These are phyloP conservation scores for Coemansia sp. DNA, from an alignment of 192 early-diverging fungal species.

Conservation along the genomic window DNA sequence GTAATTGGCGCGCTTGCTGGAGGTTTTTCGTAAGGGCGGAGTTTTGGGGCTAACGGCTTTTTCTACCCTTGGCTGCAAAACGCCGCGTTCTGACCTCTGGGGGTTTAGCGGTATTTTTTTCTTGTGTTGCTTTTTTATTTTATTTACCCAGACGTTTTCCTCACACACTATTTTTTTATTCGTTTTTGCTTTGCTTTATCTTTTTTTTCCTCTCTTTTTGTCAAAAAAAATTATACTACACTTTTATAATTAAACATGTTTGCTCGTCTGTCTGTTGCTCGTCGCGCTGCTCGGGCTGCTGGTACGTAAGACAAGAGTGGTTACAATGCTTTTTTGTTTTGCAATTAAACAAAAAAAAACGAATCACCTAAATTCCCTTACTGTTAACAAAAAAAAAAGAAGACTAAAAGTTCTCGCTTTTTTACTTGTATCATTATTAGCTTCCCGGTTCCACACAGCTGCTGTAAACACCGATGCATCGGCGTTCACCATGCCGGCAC, in stretches of 20 bases:
- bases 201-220: neutral
- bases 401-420: neutral
- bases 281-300: slow-evolving; percentile 29
- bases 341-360: neutral
- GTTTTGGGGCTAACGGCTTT: too few species aligned
- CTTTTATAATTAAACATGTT: slow-evolving; percentile 21
- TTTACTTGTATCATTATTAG: slow-evolving; percentile 34
- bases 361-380: neutral
- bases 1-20: too few species aligned
- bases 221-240: neutral
- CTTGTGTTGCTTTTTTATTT: too few species aligned
- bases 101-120: too few species aligned
- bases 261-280: slow-evolving; percentile 33
- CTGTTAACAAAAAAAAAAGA: neutral
- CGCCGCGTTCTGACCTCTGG: too few species aligned
- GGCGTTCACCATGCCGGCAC: slow-evolving; percentile 89
- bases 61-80: too few species aligned
- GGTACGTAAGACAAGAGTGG: slow-evolving; percentile 20
- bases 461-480: slow-evolving; percentile 29
- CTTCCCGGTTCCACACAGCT: slow-evolving; percentile 69
- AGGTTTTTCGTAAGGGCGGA: too few species aligned
- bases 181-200: neutral
- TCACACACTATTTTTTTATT: too few species aligned
- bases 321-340: too few species aligned
- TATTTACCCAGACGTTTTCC: too few species aligned